Conservation (phyloP, 1,284 basidiomycete genomes). For the Termitomyces sp. region DNA sequence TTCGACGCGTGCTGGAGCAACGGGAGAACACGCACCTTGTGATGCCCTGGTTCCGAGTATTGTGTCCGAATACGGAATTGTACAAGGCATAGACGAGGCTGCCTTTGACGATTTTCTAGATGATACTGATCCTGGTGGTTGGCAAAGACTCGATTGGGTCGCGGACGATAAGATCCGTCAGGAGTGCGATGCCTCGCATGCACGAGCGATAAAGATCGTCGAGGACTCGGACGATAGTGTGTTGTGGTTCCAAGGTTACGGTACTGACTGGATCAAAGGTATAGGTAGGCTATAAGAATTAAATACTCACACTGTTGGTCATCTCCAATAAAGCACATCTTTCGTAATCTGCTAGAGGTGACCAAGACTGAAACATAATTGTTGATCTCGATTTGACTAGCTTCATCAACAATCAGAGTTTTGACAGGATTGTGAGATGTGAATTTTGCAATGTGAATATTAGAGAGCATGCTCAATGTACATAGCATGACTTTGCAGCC, state of each 20-base stretch:
- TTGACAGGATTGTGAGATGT: constrained; percentile 40
- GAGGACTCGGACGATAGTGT: constrained; percentile 82
- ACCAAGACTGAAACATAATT: constrained; percentile 49
- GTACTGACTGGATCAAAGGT: constrained; percentile 87
- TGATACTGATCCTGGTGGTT: constrained; percentile 32
- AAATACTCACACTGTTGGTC: constrained; percentile 60
- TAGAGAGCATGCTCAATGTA: constrained; percentile 69
- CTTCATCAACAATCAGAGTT: constrained; percentile 59
- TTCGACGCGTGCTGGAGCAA: constrained; percentile 80
- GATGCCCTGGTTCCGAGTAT: constrained; percentile 92
- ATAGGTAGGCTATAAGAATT: constrained; percentile 45
- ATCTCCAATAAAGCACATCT: constrained; percentile 72
- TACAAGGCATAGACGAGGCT: constrained; percentile 53
- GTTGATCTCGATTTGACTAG: constrained; percentile 60
- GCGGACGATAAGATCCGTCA: constrained; percentile 56
- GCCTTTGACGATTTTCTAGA: constrained; percentile 24
- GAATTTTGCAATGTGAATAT: constrained; percentile 32
- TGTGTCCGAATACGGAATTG: constrained; percentile 81
- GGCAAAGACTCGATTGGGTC: constrained; percentile 75
- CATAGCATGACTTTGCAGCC: constrained; percentile 58
- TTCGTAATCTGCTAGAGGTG: constrained; percentile 38
- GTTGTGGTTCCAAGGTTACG: constrained; percentile 84
- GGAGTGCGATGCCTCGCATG: constrained; percentile 60
- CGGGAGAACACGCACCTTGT: constrained; percentile 90
- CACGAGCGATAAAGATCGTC: constrained; percentile 58